Evolutionary conservation across 352 stramenopile genomes (phyloP).

Genomic region (Bremia lactucae): DNA sequence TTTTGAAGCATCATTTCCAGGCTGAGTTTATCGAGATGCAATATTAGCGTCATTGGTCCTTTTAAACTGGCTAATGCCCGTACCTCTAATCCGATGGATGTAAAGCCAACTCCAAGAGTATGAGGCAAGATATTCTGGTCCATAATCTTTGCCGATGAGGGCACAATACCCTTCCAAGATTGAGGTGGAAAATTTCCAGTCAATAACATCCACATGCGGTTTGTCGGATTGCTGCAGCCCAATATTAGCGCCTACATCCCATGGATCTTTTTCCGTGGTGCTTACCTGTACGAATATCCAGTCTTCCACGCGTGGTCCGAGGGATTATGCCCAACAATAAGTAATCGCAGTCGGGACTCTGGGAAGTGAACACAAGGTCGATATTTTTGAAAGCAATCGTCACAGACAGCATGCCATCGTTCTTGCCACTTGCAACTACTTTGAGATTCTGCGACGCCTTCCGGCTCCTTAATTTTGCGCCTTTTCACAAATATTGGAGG

Average conservation of each 20-base stretch:
- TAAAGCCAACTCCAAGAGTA: slow-evolving; percentile 61
- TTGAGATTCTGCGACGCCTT: not conserved
- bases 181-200: slow-evolving; percentile 46
- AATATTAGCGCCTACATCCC: not conserved
- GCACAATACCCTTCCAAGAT: slow-evolving; percentile 55
- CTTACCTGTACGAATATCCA: slow-evolving; percentile 53
- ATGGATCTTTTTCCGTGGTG: not conserved
- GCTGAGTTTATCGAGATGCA: slow-evolving; percentile 18
- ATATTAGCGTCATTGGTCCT: slow-evolving; percentile 1
- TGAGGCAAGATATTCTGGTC: slow-evolving; percentile 69
- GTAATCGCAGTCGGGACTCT: slow-evolving; percentile 56
- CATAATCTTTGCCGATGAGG: slow-evolving; percentile 33
- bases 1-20: slow-evolving; percentile 74
- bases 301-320: slow-evolving; percentile 83
- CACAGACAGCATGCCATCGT: slow-evolving; percentile 70
- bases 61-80: not conserved
- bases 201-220: slow-evolving; percentile 84
- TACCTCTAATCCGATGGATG: slow-evolving; percentile 77
- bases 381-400: slow-evolving; percentile 44
- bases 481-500: slow-evolving; percentile 1
- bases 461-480: slow-evolving; percentile 6
- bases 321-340: slow-evolving; percentile 85
- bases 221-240: slow-evolving; percentile 64
- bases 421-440: slow-evolving; percentile 61
- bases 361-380: slow-evolving; percentile 46